phyloP scores from a whole-genome alignment of 1,139 yeast species.

The Yamadazyma spencermartinsiae region DNA sequence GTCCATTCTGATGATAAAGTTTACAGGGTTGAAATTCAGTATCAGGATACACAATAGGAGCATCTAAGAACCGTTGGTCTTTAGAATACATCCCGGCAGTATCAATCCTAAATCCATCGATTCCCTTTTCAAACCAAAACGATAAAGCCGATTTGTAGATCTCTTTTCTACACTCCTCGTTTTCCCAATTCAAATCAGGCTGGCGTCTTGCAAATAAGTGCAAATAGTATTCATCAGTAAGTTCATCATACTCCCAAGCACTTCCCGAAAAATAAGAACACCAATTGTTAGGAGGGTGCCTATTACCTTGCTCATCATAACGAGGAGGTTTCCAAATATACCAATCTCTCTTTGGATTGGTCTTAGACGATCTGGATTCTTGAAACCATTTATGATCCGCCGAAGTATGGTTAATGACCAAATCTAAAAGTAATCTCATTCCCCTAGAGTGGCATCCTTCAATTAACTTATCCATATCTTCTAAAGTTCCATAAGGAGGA shows the following conservation, averaged over 20 bases:
- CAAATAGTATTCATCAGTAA: slow-evolving; percentile 54
- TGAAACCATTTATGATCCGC: slow-evolving; percentile 58
- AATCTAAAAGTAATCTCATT: slow-evolving; percentile 53
- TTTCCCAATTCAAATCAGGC: slow-evolving; percentile 66
- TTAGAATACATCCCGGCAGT: slow-evolving; percentile 57
- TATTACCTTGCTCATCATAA: slow-evolving; percentile 41
- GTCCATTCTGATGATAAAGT: slow-evolving; percentile 43
- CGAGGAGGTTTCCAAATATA: slow-evolving; percentile 56
- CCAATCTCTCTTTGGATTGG: slow-evolving; percentile 63
- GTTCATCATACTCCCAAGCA: slow-evolving; percentile 59
- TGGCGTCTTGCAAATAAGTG: slow-evolving; percentile 54
- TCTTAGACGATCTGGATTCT: slow-evolving; percentile 53
- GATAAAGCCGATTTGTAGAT: slow-evolving; percentile 50
- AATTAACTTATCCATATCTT: slow-evolving; percentile 51
- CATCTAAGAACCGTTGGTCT: slow-evolving; percentile 49
- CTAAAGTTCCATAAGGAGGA: slow-evolving; percentile 53
- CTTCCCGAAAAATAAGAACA: slow-evolving; percentile 52
- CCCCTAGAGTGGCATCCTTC: slow-evolving; percentile 49
- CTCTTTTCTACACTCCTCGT: slow-evolving; percentile 50
- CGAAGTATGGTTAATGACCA: slow-evolving; percentile 63
- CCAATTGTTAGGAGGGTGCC: slow-evolving; percentile 63
- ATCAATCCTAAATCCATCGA: slow-evolving; percentile 63
- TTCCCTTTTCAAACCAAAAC: slow-evolving; percentile 59
- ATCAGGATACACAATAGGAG: slow-evolving; percentile 48
- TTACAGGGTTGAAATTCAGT: slow-evolving; percentile 43